Base-by-base conservation (phyloP, 2,329 filamentous ascomycete genomes). In the Stachybotrys chartarum region DNA sequence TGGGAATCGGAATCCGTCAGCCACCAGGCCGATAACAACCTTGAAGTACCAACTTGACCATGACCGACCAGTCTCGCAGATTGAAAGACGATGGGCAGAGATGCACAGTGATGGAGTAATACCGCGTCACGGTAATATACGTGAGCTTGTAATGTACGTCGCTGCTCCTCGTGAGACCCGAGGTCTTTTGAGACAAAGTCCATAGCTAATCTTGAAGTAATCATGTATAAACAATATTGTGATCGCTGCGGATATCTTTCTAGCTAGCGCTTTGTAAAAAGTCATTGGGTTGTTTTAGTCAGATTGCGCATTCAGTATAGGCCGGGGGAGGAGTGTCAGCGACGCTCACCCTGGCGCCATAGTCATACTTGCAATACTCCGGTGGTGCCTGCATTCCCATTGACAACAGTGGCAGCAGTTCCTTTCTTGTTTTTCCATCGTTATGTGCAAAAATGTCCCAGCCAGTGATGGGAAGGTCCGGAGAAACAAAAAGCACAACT, bases 1-100 rank as follows among this genome's bases (percentile, higher is more conserved):
- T 59, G 56, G 57, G 56, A 58, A 31, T 50, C 52, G 18, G 56
- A 53, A 32, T 55, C 45, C 48, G 51, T 52, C 14, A 57, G 48
- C 6, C 53, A 51, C 3, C 53, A 57, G 31, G 48, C 51, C 5
- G 55, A 54, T 8, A 49, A 7, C 30, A n/a, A 30, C 17, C 12
- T 11, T 10, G 32, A 16, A 5, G 30, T 32, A 35, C 17, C 30
- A 35, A 32, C 11, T n/a, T 30, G 49, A 51, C 30, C 24, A 48
- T 35, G 1, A 51, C 11, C 7, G 30, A 17, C 12, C 30, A n/a
- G 24, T 14, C 8, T 24, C 24, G 24, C 24, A 17, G 11, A 12
- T 5, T 30, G 30, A 35, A 17, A 4, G 24, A 24, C 24, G 2
- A 24, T 11, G 30, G 12, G 30, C 11, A 16, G 11, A 31, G 49